Base-by-base conservation (phyloP, 139 green algal species). In the Tetratostichococcus sp. region DNA sequence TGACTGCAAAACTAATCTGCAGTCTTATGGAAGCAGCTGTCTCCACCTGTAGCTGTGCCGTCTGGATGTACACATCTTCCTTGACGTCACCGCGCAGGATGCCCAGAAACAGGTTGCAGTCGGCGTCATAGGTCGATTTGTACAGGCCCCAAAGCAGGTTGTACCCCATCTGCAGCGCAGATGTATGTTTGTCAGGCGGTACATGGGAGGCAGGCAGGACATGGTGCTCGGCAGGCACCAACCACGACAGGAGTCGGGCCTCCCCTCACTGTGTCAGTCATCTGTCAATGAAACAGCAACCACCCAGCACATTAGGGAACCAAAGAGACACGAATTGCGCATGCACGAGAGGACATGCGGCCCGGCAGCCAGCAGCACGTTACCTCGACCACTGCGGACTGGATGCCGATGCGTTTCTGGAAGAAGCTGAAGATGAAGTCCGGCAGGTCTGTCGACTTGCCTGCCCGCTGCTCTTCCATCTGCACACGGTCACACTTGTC, bases 91-190 rank as follows among this genome's bases (percentile, higher is more conserved):
- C 81, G 65, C 70, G 73, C 35, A 92, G 73, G 26, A 92, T 83
- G 75, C 81, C 82, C 30, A 92, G 75, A 70, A 91, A 92, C 6
- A 92, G 84, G 70, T 89, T 82, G 72, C 86, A 89, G 81, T 92
- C 87, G 17, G 86, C 87, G 67, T 92, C 87, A 75, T 80, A 92
- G 33, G 67, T 71, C 65, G 88, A 88, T 71, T 80, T 83, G 79
- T 84, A 85, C 59, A 90, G 76, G 2, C 79, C 81, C 65, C 77
- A 86, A 43, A 92, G 39, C 30, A 92, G 78, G 67, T 87, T 91
- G 79, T 92, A 92, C 28, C 78, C 87, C 50, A 72, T 39, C 82
- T 88, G 81, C 70, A 75, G 23, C 5, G 35, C 66, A 35, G n/a
- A n/a, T 68, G 26, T 6, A 68, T 19, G 26, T n/a, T 19, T 25